These are phyloP conservation scores for Gossypium australe DNA, from an alignment of 345 rosid species.

Conservation along the genomic window DNA sequence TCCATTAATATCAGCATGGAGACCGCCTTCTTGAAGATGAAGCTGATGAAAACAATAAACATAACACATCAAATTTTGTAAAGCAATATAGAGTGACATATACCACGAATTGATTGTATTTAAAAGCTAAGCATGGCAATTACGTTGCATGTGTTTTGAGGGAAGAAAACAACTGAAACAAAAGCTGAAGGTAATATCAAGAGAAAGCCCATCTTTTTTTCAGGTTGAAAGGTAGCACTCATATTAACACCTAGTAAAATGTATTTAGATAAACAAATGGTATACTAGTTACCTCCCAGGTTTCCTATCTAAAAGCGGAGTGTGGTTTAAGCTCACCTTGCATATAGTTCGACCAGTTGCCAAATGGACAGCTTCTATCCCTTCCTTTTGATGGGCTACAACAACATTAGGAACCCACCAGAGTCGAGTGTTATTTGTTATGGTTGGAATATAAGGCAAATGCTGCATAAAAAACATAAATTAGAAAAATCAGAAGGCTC, in stretches of 20 bases:
- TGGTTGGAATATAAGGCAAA: slow-evolving; percentile 66
- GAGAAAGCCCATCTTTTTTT: background rate
- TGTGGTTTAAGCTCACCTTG: slow-evolving; percentile 48
- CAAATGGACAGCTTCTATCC: slow-evolving; percentile 93
- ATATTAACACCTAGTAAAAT: background rate
- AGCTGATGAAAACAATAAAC: slow-evolving; percentile 47
- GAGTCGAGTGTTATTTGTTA: slow-evolving; percentile 86
- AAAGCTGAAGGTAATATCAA: slow-evolving; percentile 2
- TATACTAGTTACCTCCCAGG: background rate
- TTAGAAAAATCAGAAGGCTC: background rate
- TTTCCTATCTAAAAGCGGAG: slow-evolving; percentile 1
- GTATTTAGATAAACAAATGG: background rate
- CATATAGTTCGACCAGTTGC: slow-evolving; percentile 94
- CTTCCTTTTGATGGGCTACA: slow-evolving; percentile 95
- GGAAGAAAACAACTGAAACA: background rate
- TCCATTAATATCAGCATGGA: slow-evolving; percentile 98
- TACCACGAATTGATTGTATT: background rate
- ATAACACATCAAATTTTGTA: slow-evolving; percentile 8
- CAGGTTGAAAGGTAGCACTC: background rate
- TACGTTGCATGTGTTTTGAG: background rate
- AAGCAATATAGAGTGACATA: background rate
- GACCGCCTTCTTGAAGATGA: slow-evolving; percentile 97
- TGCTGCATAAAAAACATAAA: slow-evolving; percentile 49
- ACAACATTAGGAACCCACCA: slow-evolving; percentile 99
- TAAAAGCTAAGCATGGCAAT: background rate